Conservation (phyloP, 768 basidiomycete species). For the Suillus spraguei region DNA sequence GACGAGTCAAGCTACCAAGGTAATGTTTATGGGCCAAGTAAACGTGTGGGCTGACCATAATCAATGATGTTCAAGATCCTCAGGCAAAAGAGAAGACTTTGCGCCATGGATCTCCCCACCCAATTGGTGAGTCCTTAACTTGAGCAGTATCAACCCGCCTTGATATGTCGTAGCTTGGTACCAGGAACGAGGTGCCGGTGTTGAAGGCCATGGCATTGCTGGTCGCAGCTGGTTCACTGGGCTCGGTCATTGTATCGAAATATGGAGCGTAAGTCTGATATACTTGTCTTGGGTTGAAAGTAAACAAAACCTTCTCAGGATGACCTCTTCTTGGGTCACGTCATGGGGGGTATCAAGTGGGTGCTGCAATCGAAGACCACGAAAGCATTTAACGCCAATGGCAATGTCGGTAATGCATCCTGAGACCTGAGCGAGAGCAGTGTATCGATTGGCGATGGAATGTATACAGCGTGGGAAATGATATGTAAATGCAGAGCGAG, state of each 20-base stretch:
- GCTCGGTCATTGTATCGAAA: conserved; percentile 78
- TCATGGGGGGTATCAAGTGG: conserved; percentile 79
- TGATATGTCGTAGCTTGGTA: conserved; percentile 65
- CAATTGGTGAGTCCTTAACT: conserved; percentile 53
- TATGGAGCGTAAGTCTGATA: conserved; percentile 60
- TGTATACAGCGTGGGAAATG: conserved; percentile 29
- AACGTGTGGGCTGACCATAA: background rate
- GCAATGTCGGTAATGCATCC: conserved; percentile 55
- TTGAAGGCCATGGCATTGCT: conserved; percentile 46
- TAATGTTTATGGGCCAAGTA: conserved; percentile 23
- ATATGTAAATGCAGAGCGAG: conserved; percentile 28
- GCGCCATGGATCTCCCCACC: conserved; percentile 75
- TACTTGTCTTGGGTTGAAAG: background rate
- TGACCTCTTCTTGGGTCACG: conserved; percentile 66
- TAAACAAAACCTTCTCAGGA: conserved; percentile 45
- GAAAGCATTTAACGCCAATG: conserved; percentile 59
- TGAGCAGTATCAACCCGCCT: conserved; percentile 9
- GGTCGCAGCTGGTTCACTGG: conserved; percentile 87
- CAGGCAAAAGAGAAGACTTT: conserved; percentile 40
- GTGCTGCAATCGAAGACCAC: conserved; percentile 71
- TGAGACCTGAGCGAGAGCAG: conserved; percentile 13
- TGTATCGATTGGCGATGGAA: conserved; percentile 25
- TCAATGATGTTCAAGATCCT: conserved; percentile 21
- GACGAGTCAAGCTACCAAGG: conserved; percentile 67
- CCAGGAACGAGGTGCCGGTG: conserved; percentile 74